Base-by-base conservation (phyloP, 179 eudicot genomes). In the Drosera spatulata region DNA sequence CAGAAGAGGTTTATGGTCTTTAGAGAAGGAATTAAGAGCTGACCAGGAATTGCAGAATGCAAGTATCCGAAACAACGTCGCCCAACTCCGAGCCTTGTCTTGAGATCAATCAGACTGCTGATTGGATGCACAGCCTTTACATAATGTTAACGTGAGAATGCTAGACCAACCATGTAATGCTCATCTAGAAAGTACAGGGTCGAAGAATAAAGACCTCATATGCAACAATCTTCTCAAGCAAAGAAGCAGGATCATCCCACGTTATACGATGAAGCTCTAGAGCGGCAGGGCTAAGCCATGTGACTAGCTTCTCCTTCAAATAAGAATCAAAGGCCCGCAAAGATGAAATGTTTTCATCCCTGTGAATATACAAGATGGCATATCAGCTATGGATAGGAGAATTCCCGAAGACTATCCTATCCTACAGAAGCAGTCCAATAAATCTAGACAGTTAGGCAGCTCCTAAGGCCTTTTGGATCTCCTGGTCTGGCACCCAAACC, bases 81-180 rank as follows among this genome's bases (percentile, higher is more conserved):
- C 3, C 99, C 95, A 39, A 80, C 77, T 64, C 95, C 99, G 63
- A 93, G 76, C 66, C 99, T 86, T 78, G 96, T 82, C 80, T 93
- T 93, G 68, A 93, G 87, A 75, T 93, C 99, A 70, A 89, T 61
- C 33, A 93, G 86, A 66, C 76, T 89, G 76, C 90, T 89, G 71
- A 93, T 89, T 42, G 99, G 99, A 78, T 93, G 96, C 73, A 93
- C 99, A 71, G 99, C 99, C 99, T 93, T 73, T 53, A 72, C 41
- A 82, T 58, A 73, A 64, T 39, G 74, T 60, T 38, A 41, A 61
- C 56, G 50, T 78, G 56, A 71, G 79, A 59, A 61, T 58, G 43
- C 46, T 41, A 33, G 42, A 43, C 66, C 54, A 38, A 59, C 58
- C 68, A 58, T 56, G 45, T 71, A 64, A 54, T 47, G 12, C 50